phyloP scores from a whole-genome alignment of 257 asterid species.

The Rubia yunnanensis region DNA sequence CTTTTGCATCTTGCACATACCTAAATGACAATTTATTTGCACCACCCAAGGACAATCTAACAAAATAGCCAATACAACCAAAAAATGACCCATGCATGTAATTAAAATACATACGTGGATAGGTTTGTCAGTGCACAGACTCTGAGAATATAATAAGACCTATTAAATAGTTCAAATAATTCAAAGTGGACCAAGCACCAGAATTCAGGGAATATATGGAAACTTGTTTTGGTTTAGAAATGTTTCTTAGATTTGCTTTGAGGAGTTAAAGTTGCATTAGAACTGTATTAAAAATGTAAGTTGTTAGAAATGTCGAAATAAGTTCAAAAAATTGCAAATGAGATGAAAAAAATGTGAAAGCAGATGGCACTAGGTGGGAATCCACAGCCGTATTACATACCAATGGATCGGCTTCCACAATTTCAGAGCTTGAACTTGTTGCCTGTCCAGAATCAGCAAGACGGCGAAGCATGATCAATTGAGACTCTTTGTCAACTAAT shows the following conservation, averaged over 20 bases:
- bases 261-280: neutral
- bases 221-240: neutral
- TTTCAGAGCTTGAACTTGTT: conserved; percentile 51
- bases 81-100: neutral
- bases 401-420: conserved; percentile 79
- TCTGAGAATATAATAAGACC: neutral
- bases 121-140: too few relatives aligned
- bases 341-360: neutral
- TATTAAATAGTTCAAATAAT: conserved; percentile 6
- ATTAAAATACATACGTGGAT: too few relatives aligned
- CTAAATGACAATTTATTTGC: neutral
- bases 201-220: conserved; percentile 2
- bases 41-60: neutral
- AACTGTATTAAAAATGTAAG: neutral
- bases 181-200: conserved; percentile 8
- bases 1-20: neutral
- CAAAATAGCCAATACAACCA: neutral
- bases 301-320: too few relatives aligned
- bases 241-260: neutral
- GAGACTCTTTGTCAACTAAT: conserved; percentile 68
- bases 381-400: conserved; percentile 33
- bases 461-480: conserved; percentile 46
- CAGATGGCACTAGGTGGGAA: neutral
- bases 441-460: conserved; percentile 52
- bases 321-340: neutral